Evolutionary conservation across 2,329 filamentous ascomycete genomes (phyloP), one percentile per base, ranked within the genome.

Genomic region (Reticulascus tulasneorum): DNA sequence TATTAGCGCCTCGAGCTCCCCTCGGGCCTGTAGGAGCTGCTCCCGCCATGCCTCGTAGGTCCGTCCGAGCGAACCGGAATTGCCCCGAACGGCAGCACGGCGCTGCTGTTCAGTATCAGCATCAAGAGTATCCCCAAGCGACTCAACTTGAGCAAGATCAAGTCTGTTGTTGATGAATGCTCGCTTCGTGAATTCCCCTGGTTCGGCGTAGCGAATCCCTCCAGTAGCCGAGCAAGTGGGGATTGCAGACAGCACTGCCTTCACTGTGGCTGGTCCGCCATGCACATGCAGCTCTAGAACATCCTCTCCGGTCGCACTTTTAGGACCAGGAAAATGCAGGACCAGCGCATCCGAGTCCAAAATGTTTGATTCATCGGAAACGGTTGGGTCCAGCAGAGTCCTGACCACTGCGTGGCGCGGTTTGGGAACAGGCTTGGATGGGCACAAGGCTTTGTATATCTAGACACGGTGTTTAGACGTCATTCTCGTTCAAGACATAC

Each of bases 281-380:
- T 98, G 93, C n/a, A 96, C 76, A 52, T 98, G 93, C 6, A 98
- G 63, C 58, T 98, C 93, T 3, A 98, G 73, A 2, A 97, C 72
- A 54, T 96, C 88, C 56, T 97, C 90, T 20, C 93, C 93, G 0
- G 93, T 98, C 8, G 87, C 88, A 0, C 89, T 94, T 31, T 77
- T 76, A 0, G 91, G 90, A 0, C 68, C 72, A 0, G 87, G 85
- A 47, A 97, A 95, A 62, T 84, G 86, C 19, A 97, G 73, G 3
- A 95, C 71, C 10, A 97, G 61, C 1, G 93, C 86, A 33, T 81
- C 77, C 0, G 88, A 77, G 55, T 98, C 93, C 21, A 81, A 62
- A 27, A 96, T 75, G 66, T 84, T 60, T 13, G 52, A 37, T 10
- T 33, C 42, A 23, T 42, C 39, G 17, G 49, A 50, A 6, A 39